These are phyloP conservation scores for Verticillium klebahnii DNA, from an alignment of 2,329 filamentous ascomycete species.

Conservation along the genomic window DNA sequence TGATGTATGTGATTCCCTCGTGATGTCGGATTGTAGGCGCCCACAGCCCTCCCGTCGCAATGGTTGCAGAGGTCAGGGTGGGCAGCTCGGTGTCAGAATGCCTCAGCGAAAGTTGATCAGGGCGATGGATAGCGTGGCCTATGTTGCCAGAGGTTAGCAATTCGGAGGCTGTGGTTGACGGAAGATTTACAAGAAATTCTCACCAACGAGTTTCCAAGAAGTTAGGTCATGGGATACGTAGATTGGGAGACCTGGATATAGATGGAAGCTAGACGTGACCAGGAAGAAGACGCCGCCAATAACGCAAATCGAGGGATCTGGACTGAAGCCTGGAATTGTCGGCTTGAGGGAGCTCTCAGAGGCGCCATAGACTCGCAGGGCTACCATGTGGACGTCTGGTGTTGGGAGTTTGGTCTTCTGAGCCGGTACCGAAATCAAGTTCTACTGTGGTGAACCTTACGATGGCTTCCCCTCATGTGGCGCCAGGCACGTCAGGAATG, in stretches of 20 bases:
- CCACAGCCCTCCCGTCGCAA: conserved; percentile 1
- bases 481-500: too few species aligned
- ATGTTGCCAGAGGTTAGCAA: not conserved
- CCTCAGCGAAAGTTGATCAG: not conserved
- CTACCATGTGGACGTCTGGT: too few species aligned
- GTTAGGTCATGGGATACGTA: conserved; percentile 25
- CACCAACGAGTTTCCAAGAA: conserved; percentile 22
- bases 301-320: conserved; percentile 1
- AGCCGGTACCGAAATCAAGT: too few species aligned
- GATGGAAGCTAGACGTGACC: conserved; percentile 36
- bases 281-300: not conserved
- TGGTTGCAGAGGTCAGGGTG: not conserved
- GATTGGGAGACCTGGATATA: conserved; percentile 48
- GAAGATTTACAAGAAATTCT: not conserved
- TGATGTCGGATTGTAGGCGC: conserved; percentile 6
- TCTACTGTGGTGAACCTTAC: too few species aligned
- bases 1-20: conserved; percentile 16
- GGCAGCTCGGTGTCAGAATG: conserved; percentile 1
- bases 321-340: conserved; percentile 3
- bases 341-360: too few species aligned
- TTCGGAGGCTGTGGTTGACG: too few species aligned
- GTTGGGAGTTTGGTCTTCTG: too few species aligned
- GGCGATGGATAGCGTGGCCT: not conserved
- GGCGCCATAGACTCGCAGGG: too few species aligned
- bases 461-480: too few species aligned